Percentiles rank a stretch among this genome's conserved stretches.
phyloP scores from a whole-genome alignment of 2,329 filamentous ascomycete species.

The Apiospora rasikravindrae region DNA sequence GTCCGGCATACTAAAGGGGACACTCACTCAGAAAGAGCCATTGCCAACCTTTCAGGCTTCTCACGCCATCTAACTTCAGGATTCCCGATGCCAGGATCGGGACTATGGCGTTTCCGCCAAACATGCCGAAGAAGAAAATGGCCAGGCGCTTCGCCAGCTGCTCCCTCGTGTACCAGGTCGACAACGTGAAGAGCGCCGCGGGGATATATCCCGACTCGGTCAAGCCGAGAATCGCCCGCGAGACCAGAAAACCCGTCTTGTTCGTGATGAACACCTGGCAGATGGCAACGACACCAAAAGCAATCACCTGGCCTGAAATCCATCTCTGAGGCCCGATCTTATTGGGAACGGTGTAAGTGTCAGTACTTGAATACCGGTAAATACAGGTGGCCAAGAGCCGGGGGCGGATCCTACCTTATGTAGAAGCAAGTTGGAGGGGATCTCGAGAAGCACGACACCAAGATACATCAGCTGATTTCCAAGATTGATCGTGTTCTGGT shows the following conservation, averaged over 20 bases:
- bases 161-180: constrained; percentile 51
- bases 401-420: neutral
- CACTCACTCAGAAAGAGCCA: constrained; percentile 47
- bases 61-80: constrained; percentile 45
- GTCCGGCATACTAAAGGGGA: neutral
- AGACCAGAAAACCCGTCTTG: constrained; percentile 48
- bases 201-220: constrained; percentile 57
- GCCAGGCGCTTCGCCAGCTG: constrained; percentile 53
- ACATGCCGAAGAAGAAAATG: constrained; percentile 58
- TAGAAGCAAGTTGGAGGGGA: constrained; percentile 56
- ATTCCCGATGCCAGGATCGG: constrained; percentile 53
- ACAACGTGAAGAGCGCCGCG: constrained; percentile 53
- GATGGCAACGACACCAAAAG: constrained; percentile 53
- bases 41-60: constrained; percentile 51
- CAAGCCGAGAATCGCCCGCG: constrained; percentile 49
- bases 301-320: constrained; percentile 54
- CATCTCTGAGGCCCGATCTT: constrained; percentile 50
- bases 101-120: constrained; percentile 54
- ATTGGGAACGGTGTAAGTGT: neutral
- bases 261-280: constrained; percentile 49
- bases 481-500: constrained; percentile 54
- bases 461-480: constrained; percentile 60
- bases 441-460: constrained; percentile 55
- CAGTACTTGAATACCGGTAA: neutral
- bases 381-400: neutral